These are phyloP conservation scores for Debaryomyces singareniensis DNA, from an alignment of 1,139 yeast genomes.

Conservation along the genomic window DNA sequence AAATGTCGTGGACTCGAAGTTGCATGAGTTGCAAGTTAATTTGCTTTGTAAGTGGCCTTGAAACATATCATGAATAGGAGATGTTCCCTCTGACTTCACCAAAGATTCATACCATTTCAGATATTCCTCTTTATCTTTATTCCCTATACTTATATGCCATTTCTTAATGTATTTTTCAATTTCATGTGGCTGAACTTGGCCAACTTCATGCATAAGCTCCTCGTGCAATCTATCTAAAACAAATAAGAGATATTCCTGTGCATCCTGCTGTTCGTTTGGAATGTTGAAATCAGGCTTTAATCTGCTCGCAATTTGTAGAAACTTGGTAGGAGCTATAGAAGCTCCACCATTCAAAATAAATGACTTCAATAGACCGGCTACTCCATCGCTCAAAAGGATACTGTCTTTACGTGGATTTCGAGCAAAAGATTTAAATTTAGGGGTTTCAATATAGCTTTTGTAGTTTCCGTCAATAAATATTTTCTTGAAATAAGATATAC, in stretches of 20 bases:
- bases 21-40: conserved; percentile 59
- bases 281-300: conserved; percentile 61
- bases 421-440: conserved; percentile 18
- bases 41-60: conserved; percentile 67
- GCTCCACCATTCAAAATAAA: conserved; percentile 53
- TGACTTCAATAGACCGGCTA: conserved; percentile 33
- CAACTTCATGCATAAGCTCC: conserved; percentile 38
- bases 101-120: conserved; percentile 52
- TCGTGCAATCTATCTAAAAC: conserved; percentile 64
- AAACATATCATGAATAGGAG: conserved; percentile 58
- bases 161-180: conserved; percentile 22
- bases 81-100: conserved; percentile 50
- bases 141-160: conserved; percentile 28
- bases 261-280: conserved; percentile 73
- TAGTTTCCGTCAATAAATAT: conserved; percentile 38
- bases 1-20: conserved; percentile 49
- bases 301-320: conserved; percentile 46
- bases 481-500: conserved; percentile 37
- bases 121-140: conserved; percentile 43
- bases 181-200: conserved; percentile 3
- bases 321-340: conserved; percentile 59
- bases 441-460: conserved; percentile 32
- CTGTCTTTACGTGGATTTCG: conserved; percentile 18
- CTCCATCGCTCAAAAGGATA: conserved; percentile 42
- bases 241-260: conserved; percentile 67